Conservation (phyloP, 345 rosid species). For the Populus davidiana region DNA sequence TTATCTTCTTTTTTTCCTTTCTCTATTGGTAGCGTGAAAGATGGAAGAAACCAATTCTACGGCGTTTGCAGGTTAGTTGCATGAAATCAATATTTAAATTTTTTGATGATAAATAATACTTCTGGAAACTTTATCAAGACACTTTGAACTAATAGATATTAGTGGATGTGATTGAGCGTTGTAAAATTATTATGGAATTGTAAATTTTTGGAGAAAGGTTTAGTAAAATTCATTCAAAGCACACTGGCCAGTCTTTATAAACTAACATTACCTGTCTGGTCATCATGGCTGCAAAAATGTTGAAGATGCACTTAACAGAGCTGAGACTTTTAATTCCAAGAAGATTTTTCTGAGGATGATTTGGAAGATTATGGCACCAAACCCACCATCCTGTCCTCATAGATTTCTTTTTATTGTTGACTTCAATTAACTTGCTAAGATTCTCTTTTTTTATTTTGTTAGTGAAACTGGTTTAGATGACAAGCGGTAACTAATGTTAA, state of each 20-base stretch:
- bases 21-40: conserved; percentile 66
- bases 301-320: background rate
- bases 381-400: background rate
- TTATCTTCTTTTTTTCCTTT: background rate
- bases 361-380: background rate
- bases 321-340: background rate
- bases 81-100: background rate
- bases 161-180: background rate
- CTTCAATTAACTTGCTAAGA: background rate
- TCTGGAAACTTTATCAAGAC: background rate
- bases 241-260: background rate
- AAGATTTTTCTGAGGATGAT: too few relatives aligned
- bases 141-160: background rate
- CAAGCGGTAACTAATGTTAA: background rate
- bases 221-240: background rate
- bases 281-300: background rate
- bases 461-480: background rate
- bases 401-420: background rate
- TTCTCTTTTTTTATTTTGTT: background rate
- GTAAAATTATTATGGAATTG: background rate
- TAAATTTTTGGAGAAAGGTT: background rate
- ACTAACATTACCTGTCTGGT: background rate
- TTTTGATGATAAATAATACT: background rate
- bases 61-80: conserved; percentile 87
- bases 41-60: conserved; percentile 96